Percentiles rank a stretch among this genome's conserved stretches.
Conservation (phyloP, 345 rosid genomes). For the Eucalyptus albens region DNA sequence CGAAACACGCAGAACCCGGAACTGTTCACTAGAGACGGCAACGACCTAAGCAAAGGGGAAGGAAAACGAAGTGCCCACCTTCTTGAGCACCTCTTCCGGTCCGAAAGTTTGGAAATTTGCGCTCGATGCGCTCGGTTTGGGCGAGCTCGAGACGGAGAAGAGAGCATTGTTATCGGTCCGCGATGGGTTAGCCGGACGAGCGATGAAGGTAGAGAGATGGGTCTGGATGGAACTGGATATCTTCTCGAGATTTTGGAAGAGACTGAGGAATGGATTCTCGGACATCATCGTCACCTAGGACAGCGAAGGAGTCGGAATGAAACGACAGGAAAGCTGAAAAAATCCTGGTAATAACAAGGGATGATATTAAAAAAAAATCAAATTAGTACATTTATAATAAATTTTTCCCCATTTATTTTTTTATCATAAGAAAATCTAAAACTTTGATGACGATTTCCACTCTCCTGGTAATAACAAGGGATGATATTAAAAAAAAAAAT, state of each 20-base stretch:
- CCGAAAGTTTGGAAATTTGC: neutral
- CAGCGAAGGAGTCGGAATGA: neutral
- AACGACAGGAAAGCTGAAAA: neutral
- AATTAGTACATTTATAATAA: too few species aligned
- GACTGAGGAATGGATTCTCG: conserved; percentile 42
- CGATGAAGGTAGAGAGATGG: conserved; percentile 37
- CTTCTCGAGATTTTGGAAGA: conserved; percentile 28
- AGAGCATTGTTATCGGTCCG: conserved; percentile 6
- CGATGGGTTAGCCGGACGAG: neutral
- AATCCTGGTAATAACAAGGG: neutral
- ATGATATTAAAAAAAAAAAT: neutral
- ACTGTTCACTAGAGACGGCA: neutral
- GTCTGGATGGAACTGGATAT: conserved; percentile 37
- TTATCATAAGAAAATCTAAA: too few species aligned
- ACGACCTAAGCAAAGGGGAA: neutral
- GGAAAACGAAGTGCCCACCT: conserved; percentile 10
- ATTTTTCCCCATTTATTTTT: rapidly evolving
- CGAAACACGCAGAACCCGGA: neutral
- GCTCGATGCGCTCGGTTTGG: neutral
- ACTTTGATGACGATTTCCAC: neutral
- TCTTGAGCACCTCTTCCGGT: conserved; percentile 11
- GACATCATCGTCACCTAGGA: conserved; percentile 9
- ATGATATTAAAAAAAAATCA: neutral
- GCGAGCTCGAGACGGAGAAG: conserved; percentile 14
- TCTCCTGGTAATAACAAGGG: neutral